Evolutionary conservation across 805 yeast genomes (phyloP).

Genomic region (Pichia paraexigua): DNA sequence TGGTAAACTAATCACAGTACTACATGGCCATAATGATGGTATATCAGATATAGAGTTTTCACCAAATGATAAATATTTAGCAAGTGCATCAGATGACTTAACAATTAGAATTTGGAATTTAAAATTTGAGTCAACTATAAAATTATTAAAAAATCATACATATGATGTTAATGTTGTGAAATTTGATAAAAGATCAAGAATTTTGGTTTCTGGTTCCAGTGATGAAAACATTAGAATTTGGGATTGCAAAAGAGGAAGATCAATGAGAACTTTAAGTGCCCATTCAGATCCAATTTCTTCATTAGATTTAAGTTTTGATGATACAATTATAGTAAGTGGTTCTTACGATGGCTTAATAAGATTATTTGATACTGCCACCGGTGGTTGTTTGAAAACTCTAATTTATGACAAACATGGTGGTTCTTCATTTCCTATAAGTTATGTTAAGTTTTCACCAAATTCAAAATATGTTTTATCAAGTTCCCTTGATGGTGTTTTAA

Average conservation of each 20-base stretch:
- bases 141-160: slow-evolving; percentile 66
- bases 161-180: slow-evolving; percentile 70
- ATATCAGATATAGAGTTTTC: slow-evolving; percentile 73
- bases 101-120: slow-evolving; percentile 70
- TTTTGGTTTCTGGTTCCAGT: slow-evolving; percentile 73
- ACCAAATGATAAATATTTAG: slow-evolving; percentile 63
- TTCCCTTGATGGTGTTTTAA: slow-evolving; percentile 68
- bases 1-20: slow-evolving; percentile 28
- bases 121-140: slow-evolving; percentile 39
- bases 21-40: slow-evolving; percentile 59
- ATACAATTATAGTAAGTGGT: slow-evolving; percentile 76
- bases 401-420: slow-evolving; percentile 63
- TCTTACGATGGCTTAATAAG: slow-evolving; percentile 88
- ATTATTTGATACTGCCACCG: slow-evolving; percentile 78
- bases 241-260: slow-evolving; percentile 68
- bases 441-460: slow-evolving; percentile 69
- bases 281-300: slow-evolving; percentile 87
- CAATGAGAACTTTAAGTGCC: slow-evolving; percentile 76
- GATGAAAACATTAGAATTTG: slow-evolving; percentile 89
- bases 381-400: slow-evolving; percentile 86
- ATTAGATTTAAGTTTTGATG: slow-evolving; percentile 67
- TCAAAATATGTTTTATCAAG: slow-evolving; percentile 72
- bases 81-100: slow-evolving; percentile 81
- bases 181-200: slow-evolving; percentile 67
- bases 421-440: slow-evolving; percentile 70